Percentiles rank a stretch among this genome's conserved stretches.
Conservation (phyloP, 2,329 filamentous ascomycete genomes). For the Fusarium sp. region DNA sequence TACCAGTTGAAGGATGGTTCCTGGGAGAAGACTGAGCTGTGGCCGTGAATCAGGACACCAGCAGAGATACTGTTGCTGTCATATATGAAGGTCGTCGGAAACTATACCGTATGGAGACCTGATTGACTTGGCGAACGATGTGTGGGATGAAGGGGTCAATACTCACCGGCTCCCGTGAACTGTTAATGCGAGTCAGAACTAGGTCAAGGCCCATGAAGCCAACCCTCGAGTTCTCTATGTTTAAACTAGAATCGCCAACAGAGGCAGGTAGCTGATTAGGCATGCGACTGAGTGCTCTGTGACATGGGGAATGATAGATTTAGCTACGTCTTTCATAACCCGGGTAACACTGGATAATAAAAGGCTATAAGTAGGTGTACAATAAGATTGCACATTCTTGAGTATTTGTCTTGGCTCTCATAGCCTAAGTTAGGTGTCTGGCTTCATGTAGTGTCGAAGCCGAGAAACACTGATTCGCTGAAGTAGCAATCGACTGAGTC, state of each 20-base stretch:
- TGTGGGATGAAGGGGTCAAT: not conserved
- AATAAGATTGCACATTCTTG: not conserved
- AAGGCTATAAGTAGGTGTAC: too few relatives aligned
- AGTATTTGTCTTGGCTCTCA: not conserved
- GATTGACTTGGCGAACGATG: not conserved
- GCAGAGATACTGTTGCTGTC: not conserved
- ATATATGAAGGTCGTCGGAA: not conserved
- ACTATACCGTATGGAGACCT: not conserved
- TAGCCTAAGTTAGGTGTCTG: not conserved
- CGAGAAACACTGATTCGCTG: not conserved
- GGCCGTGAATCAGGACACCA: slow-evolving; percentile 57
- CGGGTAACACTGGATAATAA: not conserved
- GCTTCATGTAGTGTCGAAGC: not conserved
- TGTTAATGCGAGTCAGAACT: too few relatives aligned
- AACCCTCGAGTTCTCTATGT: too few relatives aligned
- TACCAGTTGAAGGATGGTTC: slow-evolving; percentile 66
- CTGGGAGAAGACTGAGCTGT: slow-evolving; percentile 76
- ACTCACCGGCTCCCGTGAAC: not conserved
- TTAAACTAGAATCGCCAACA: not conserved
- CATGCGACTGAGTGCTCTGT: not conserved
- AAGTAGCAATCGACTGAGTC: not conserved
- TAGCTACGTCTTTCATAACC: not conserved
- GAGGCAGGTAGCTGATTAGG: not conserved
- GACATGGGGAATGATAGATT: not conserved
- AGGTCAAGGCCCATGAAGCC: not conserved